phyloP scores from a whole-genome alignment of 2,329 filamentous ascomycete species.

The Xylariomycetidae sp. region DNA sequence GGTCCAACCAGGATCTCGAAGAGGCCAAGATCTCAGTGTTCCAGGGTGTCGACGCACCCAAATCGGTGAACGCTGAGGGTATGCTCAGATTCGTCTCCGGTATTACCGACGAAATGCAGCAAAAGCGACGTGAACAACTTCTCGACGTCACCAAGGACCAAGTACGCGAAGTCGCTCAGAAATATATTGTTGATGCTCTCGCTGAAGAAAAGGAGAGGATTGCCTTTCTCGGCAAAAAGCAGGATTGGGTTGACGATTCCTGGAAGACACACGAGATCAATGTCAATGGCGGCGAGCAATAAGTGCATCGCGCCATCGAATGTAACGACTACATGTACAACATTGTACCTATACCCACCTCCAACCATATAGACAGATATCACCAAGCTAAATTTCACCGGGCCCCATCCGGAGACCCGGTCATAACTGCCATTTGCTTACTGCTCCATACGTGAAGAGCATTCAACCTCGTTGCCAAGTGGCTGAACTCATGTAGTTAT shows the following conservation, averaged over 20 bases:
- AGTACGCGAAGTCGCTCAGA: constrained; percentile 75
- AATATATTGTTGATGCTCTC: constrained; percentile 69
- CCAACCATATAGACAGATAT: constrained; percentile 20
- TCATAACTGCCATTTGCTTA: no score
- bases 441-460: no score
- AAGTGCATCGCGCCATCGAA: no score
- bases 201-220: constrained; percentile 56
- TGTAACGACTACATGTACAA: constrained; percentile 26
- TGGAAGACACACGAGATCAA: constrained; percentile 80
- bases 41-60: constrained; percentile 84
- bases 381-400: no score
- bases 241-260: constrained; percentile 66
- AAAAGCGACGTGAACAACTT: constrained; percentile 75
- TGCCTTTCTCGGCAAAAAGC: constrained; percentile 78
- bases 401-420: no score
- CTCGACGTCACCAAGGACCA: constrained; percentile 80
- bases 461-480: no score
- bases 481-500: no score
- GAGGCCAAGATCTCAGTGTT: constrained; percentile 96
- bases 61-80: constrained; percentile 81
- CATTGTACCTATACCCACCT: constrained; percentile 33
- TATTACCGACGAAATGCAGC: constrained; percentile 84
- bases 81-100: constrained; percentile 81
- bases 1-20: constrained; percentile 81
- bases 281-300: constrained; percentile 37